phyloP scores from a whole-genome alignment of 2,329 filamentous ascomycete genomes.

The Neonectria hederae region DNA sequence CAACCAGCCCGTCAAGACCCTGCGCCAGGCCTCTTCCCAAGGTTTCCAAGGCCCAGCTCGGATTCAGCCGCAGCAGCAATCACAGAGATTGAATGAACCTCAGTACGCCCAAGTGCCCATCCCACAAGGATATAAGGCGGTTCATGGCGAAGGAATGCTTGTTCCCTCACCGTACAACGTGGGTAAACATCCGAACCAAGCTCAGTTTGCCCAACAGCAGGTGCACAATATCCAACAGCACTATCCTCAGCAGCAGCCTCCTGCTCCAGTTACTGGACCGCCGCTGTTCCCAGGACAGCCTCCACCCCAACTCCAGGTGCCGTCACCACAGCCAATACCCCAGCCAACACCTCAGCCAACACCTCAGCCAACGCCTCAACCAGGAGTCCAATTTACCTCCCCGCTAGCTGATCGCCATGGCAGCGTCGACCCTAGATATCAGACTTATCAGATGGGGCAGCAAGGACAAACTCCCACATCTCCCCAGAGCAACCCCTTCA shows the following conservation, averaged over 20 bases:
- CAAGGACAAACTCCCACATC: background rate
- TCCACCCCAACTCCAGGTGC: background rate
- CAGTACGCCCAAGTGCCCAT: slow-evolving; percentile 52
- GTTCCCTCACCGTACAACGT: slow-evolving; percentile 43
- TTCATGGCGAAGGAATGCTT: slow-evolving; percentile 49
- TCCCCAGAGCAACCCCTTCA: slow-evolving; percentile 1
- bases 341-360: slow-evolving; percentile 26
- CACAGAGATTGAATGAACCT: slow-evolving; percentile 39
- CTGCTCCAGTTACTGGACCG: slow-evolving; percentile 14
- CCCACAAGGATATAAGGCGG: slow-evolving; percentile 48
- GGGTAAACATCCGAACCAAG: slow-evolving; percentile 29
- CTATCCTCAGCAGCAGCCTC: slow-evolving; percentile 25
- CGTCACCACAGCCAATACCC: slow-evolving; percentile 8
- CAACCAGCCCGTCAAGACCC: background rate
- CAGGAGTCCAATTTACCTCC: slow-evolving; percentile 15
- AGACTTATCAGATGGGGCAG: slow-evolving; percentile 4
- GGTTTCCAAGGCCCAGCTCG: slow-evolving; percentile 1
- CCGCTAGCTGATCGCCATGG: slow-evolving; percentile 11
- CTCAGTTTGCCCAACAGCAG: slow-evolving; percentile 23
- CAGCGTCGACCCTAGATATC: background rate
- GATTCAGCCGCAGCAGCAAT: slow-evolving; percentile 23
- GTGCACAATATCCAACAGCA: slow-evolving; percentile 24
- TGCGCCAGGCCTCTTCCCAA: slow-evolving; percentile 4
- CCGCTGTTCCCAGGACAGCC: slow-evolving; percentile 1
- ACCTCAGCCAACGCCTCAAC: slow-evolving; percentile 23